A percentile compares a stretch with the other conserved stretches of the same genome.
These are phyloP conservation scores for Breviolum minutum DNA, from an alignment of 73 alveolate genomes.

Conservation along the genomic window DNA sequence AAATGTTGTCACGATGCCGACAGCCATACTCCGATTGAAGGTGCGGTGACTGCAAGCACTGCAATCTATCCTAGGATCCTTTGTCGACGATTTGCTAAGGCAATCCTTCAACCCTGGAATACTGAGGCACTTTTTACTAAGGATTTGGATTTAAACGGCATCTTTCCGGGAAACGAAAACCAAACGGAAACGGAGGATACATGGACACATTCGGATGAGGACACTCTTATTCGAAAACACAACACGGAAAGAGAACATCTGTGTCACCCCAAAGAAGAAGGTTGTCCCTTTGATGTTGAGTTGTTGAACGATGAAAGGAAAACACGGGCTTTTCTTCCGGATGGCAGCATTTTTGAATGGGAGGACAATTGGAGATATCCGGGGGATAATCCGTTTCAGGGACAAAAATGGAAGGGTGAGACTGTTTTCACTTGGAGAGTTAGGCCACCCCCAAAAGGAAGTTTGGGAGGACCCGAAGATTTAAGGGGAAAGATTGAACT, in stretches of 20 bases:
- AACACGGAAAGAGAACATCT: neutral
- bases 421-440: neutral
- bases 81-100: slow-evolving; percentile 47
- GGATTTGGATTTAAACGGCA: neutral
- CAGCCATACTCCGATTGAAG: neutral
- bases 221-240: neutral
- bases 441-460: neutral
- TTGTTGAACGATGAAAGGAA: neutral
- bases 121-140: neutral
- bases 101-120: neutral
- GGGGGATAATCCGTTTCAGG: neutral
- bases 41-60: neutral
- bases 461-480: neutral
- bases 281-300: neutral
- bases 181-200: neutral
- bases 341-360: neutral
- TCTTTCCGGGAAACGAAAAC: neutral
- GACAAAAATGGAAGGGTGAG: neutral
- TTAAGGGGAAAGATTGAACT: neutral
- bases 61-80: neutral
- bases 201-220: neutral
- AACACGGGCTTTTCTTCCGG: neutral
- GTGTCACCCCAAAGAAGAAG: neutral
- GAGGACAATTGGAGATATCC: neutral
- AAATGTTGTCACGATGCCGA: neutral